Percentiles rank a stretch among this genome's conserved stretches.
phyloP scores from a whole-genome alignment of 345 rosid genomes.

The Citrus cavaleriei region DNA sequence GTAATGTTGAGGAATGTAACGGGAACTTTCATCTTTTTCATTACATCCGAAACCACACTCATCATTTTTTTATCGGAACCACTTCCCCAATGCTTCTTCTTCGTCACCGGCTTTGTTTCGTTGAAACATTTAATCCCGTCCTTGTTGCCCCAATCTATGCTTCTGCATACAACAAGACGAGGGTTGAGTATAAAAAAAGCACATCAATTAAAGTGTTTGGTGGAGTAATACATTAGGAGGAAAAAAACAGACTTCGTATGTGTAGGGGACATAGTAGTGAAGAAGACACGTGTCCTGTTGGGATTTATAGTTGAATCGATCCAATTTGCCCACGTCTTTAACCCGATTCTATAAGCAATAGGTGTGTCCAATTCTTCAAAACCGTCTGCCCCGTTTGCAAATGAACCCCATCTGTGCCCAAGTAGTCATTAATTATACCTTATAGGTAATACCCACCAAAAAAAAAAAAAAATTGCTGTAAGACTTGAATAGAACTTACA shows the following conservation, averaged over 20 bases:
- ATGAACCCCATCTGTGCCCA: conserved; percentile 72
- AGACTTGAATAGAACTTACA: conserved; percentile 35
- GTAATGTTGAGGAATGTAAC: conserved; percentile 75
- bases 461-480: not conserved
- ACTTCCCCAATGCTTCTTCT: conserved; percentile 60
- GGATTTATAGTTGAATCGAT: conserved; percentile 71
- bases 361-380: conserved; percentile 60
- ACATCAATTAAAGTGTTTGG: no score
- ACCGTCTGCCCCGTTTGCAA: conserved; percentile 69
- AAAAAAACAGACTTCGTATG: conserved; percentile 54
- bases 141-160: conserved; percentile 64
- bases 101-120: conserved; percentile 70
- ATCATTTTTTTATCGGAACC: conserved; percentile 61
- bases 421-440: not conserved
- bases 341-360: conserved; percentile 59
- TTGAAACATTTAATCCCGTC: conserved; percentile 79
- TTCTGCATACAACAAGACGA: conserved; percentile 25
- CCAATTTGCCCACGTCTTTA: conserved; percentile 96
- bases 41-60: conserved; percentile 53
- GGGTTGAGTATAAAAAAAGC: not conserved
- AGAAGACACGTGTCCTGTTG: conserved; percentile 74
- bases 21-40: conserved; percentile 63
- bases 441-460: not conserved
- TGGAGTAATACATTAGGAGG: no score
- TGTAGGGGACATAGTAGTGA: conserved; percentile 85